These are phyloP conservation scores for Rhizophlyctis rosea DNA, from an alignment of 192 early-diverging fungal species.

Conservation along the genomic window DNA sequence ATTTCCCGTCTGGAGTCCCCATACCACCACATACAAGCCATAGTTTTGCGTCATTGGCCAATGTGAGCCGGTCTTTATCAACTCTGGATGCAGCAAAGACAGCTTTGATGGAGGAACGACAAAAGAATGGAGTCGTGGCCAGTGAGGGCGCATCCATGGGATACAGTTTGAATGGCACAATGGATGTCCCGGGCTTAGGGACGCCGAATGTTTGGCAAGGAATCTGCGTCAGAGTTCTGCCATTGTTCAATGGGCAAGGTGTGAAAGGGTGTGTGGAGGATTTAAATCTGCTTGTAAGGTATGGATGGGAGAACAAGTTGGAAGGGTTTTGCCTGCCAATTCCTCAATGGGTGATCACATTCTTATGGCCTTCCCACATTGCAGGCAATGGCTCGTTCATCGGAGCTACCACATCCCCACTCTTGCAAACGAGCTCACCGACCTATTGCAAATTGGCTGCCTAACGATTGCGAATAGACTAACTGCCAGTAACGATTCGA, in stretches of 20 bases:
- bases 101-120: no score
- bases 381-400: constrained; percentile 44
- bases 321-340: neutral
- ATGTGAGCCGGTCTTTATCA: constrained; percentile 10
- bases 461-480: constrained; percentile 64
- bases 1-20: no score
- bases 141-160: constrained; percentile 8
- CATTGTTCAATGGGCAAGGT: constrained; percentile 84
- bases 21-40: no score
- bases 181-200: neutral
- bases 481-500: constrained; percentile 62
- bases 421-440: constrained; percentile 58
- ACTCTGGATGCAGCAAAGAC: constrained; percentile 14
- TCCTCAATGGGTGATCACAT: neutral
- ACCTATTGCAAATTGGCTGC: constrained; percentile 59
- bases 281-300: constrained; percentile 74
- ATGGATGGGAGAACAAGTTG: no score
- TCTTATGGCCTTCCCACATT: neutral
- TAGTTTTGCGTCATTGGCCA: no score
- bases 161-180: no score
- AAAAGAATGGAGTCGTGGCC: no score
- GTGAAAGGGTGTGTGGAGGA: constrained; percentile 82
- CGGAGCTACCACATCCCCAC: constrained; percentile 27
- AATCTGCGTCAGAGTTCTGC: constrained; percentile 69
- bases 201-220: constrained; percentile 59